Percentiles rank a stretch among this genome's conserved stretches.
Conservation (phyloP, 2,329 filamentous ascomycete species). For the Colletotrichum sp. region DNA sequence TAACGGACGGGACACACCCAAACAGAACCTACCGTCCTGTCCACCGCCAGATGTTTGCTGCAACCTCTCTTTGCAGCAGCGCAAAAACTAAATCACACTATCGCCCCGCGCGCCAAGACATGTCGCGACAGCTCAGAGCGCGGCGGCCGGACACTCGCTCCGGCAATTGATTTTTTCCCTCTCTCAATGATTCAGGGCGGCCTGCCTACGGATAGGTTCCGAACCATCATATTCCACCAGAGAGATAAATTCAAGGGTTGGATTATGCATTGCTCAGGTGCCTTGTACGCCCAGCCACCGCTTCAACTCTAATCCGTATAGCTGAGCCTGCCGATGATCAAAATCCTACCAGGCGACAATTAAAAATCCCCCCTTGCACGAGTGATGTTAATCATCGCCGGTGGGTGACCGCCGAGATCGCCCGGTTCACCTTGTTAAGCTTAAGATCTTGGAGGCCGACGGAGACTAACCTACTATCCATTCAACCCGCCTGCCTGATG, state of each 20-base stretch:
- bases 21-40: neutral
- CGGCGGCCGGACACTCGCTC: neutral
- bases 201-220: neutral
- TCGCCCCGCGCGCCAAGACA: slow-evolving; percentile 15
- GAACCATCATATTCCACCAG: neutral
- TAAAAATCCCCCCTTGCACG: neutral
- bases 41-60: neutral
- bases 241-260: neutral
- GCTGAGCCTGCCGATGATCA: neutral
- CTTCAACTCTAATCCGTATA: neutral
- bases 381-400: neutral
- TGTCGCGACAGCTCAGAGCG: neutral
- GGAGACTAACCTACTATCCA: too few relatives aligned
- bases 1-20: neutral
- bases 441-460: too few relatives aligned
- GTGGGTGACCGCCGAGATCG: neutral
- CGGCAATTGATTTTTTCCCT: neutral
- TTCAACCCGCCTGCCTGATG: too few relatives aligned
- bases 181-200: neutral
- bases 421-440: neutral
- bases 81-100: neutral
- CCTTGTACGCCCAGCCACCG: neutral
- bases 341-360: neutral
- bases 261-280: neutral
- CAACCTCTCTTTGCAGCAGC: neutral